Evolutionary conservation across 768 basidiomycete species (phyloP).

Genomic region (Tricholoma flavovirens): DNA sequence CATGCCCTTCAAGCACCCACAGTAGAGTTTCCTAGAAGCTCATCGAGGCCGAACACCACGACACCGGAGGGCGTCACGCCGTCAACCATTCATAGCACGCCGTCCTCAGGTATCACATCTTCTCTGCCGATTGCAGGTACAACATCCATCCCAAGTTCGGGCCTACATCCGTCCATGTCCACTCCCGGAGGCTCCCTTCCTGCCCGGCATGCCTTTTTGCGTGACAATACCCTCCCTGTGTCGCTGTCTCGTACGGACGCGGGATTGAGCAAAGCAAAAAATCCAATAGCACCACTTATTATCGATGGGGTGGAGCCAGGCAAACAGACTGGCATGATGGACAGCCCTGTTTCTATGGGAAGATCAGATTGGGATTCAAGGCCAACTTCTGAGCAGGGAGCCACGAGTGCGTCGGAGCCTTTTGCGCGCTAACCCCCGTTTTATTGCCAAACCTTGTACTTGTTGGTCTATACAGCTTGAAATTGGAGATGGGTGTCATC

Average conservation of each 20-base stretch:
- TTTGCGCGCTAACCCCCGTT: background rate
- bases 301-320: constrained; percentile 26
- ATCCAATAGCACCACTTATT: constrained; percentile 22
- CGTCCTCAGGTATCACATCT: constrained; percentile 3
- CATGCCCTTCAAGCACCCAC: constrained; percentile 43
- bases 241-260: constrained; percentile 11
- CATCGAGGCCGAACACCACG: constrained; percentile 13
- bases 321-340: constrained; percentile 27
- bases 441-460: background rate
- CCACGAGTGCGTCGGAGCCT: background rate
- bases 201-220: background rate
- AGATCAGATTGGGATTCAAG: constrained; percentile 22
- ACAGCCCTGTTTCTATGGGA: constrained; percentile 32
- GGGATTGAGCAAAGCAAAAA: constrained; percentile 10
- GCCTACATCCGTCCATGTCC: background rate
- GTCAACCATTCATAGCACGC: constrained; percentile 1
- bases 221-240: constrained; percentile 10
- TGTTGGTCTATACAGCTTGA: background rate
- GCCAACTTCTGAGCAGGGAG: constrained; percentile 16
- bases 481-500: background rate
- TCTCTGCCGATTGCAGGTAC: constrained; percentile 3
- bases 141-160: background rate
- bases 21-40: constrained; percentile 30
- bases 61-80: constrained; percentile 12
- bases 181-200: constrained; percentile 5